phyloP scores from a whole-genome alignment of 305 asterid species.

The Salvia sclarea region DNA sequence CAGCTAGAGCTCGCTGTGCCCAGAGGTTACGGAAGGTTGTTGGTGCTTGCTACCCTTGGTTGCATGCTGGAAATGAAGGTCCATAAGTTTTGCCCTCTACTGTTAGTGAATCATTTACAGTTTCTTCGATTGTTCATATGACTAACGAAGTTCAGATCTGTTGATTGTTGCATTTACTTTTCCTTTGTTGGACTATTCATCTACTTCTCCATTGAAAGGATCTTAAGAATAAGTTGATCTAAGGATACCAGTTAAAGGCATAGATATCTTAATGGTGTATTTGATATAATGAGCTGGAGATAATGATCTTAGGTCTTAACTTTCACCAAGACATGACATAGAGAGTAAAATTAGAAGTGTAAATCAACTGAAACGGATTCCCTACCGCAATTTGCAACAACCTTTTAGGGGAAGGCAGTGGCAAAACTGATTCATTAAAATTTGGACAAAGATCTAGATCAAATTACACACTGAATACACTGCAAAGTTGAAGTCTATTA shows the following conservation, averaged over 20 bases:
- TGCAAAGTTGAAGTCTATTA: too few species aligned
- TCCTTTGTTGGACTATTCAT: conserved; percentile 2
- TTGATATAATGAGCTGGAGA: conserved; percentile 13
- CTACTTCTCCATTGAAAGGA: not conserved
- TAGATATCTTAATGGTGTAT: not conserved
- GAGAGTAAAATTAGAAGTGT: not conserved
- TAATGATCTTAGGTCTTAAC: not conserved
- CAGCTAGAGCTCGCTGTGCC: conserved; percentile 52
- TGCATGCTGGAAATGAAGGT: conserved; percentile 99
- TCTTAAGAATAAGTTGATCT: conserved; percentile 3
- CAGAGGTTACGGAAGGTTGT: conserved; percentile 63
- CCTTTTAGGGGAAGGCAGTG: too few species aligned
- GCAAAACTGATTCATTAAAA: too few species aligned
- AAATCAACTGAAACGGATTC: not conserved
- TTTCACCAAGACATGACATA: not conserved
- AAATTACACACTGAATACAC: too few species aligned
- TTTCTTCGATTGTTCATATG: conserved; percentile 7
- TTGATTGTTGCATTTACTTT: conserved; percentile 8
- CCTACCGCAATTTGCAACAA: too few species aligned
- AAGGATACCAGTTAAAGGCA: conserved; percentile 6
- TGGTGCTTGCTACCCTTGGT: conserved; percentile 88
- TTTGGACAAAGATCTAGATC: too few species aligned
- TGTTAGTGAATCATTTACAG: conserved; percentile 14
- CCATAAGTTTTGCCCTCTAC: conserved; percentile 9
- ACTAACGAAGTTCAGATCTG: not conserved